phyloP scores from a whole-genome alignment of 306 rosid genomes.

The Cajanus cajan region DNA sequence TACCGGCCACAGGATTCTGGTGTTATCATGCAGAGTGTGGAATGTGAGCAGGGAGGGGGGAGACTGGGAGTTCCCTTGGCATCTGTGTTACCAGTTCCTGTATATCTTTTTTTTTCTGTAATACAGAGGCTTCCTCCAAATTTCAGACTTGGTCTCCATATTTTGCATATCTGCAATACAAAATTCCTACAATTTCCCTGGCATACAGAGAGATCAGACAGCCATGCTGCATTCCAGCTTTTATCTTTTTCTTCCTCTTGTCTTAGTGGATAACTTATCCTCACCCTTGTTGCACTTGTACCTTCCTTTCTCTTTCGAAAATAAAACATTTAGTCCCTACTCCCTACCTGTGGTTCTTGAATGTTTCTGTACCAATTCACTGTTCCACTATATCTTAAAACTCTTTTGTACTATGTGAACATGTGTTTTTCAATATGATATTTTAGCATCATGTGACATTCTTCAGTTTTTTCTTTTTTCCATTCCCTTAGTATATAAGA shows the following conservation, averaged over 20 bases:
- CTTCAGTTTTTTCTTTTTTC: not conserved
- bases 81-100: not conserved
- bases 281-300: not conserved
- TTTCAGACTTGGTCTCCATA: not conserved
- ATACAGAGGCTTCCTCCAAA: not conserved
- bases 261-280: not conserved
- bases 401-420: not conserved
- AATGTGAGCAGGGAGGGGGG: not conserved
- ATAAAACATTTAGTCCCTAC: not conserved
- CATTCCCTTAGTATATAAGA: not conserved
- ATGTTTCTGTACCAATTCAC: constrained; percentile 2
- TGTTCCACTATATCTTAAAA: not conserved
- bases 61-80: not conserved
- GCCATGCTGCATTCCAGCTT: not conserved
- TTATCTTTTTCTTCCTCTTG: not conserved
- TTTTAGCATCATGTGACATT: not conserved
- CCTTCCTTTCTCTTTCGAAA: not conserved
- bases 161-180: not conserved
- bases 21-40: not conserved
- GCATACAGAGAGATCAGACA: not conserved
- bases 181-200: not conserved
- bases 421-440: not conserved
- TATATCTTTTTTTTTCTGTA: not conserved
- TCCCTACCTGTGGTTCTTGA: not conserved
- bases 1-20: not conserved